Evolutionary conservation across 352 stramenopile species (phyloP).

Genomic region (Pythium brassicae): DNA sequence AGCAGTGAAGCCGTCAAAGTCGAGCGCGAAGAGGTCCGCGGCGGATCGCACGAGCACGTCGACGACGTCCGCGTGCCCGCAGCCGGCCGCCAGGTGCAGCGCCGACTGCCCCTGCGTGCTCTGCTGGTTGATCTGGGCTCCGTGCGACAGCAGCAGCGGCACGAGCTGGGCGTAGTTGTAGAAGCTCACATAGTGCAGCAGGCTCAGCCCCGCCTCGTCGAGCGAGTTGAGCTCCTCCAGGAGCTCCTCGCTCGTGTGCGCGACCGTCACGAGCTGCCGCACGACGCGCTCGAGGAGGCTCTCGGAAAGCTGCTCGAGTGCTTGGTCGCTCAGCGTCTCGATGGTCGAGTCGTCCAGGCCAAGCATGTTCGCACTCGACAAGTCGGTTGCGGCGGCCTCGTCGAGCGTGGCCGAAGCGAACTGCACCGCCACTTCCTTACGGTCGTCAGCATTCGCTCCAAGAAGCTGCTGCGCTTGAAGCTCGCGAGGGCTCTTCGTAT

Average conservation of each 20-base stretch:
- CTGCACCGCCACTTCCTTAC: neutral
- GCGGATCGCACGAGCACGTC: conserved; percentile 54
- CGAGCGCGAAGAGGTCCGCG: conserved; percentile 51
- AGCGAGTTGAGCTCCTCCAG: conserved; percentile 86
- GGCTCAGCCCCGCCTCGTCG: conserved; percentile 78
- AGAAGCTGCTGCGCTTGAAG: neutral
- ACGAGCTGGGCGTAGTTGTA: conserved; percentile 86
- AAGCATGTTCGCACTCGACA: conserved; percentile 6
- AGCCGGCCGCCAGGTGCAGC: conserved; percentile 80
- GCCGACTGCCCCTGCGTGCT: conserved; percentile 79
- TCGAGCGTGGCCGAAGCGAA: neutral
- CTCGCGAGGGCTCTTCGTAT: neutral
- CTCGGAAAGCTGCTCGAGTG: conserved; percentile 75
- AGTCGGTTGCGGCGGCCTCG: neutral
- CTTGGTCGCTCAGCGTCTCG: conserved; percentile 70
- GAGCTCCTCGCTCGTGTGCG: conserved; percentile 73
- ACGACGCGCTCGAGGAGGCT: conserved; percentile 82
- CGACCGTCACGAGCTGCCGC: conserved; percentile 72
- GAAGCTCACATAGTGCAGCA: conserved; percentile 89
- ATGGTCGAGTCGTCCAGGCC: conserved; percentile 63
- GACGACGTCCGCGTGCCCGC: conserved; percentile 64
- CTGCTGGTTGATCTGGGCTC: conserved; percentile 81
- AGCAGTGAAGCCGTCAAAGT: conserved; percentile 71
- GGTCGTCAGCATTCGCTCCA: neutral
- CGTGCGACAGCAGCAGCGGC: conserved; percentile 70